Base-by-base conservation (phyloP, 148 eudicot species). In the Suaeda aralocaspica region DNA sequence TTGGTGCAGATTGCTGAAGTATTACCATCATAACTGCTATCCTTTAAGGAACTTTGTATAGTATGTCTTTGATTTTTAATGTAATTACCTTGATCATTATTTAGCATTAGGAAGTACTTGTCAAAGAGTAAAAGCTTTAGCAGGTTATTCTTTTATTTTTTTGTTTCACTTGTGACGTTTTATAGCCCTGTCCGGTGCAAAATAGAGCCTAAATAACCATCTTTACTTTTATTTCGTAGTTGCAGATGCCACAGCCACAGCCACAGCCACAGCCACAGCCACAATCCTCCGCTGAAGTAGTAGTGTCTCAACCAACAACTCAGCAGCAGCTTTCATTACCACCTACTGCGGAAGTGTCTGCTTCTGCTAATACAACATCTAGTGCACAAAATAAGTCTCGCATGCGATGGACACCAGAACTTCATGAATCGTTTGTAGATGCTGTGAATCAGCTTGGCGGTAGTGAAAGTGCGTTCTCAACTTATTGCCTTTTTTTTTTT, bases 351-450 rank as follows among this genome's bases (percentile, higher is more conserved):
- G 85, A 84, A 64, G 57, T 45, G 53, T 76, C 80, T 70, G 67
- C 75, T 62, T 49, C 74, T 60, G 58, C 75, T 61, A 79, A 70
- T 77, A 75, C 84, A 70, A 58, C 82, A 51, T 68, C 84, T 41
- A 30, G 81, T 13, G 41, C 83, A 18, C 66, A 80, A 42, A 78
- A 71, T 63, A 90, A 86, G 80, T 68, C 88, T 42, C 90, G 96
- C 3, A 89, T 89, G 90, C 96, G 96, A 15, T 89, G 96, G 96
- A 89, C 91, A 12, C 91, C 85, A n/a, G 96, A 89, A 77, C 89
- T 87, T 82, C 96, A 89, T 74, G 96, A 89, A 77, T 76, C 83
- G 60, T 89, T 89, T 77, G 89, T 89, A 59, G 89, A 87, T 49
- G 89, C 96, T n/a, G 96, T 89, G 69, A 89, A 85, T 77, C 83